Evolutionary conservation across 208 protist genomes (phyloP), one percentile per base, ranked within the genome.

Genomic region (Trypanosoma rangeli): DNA sequence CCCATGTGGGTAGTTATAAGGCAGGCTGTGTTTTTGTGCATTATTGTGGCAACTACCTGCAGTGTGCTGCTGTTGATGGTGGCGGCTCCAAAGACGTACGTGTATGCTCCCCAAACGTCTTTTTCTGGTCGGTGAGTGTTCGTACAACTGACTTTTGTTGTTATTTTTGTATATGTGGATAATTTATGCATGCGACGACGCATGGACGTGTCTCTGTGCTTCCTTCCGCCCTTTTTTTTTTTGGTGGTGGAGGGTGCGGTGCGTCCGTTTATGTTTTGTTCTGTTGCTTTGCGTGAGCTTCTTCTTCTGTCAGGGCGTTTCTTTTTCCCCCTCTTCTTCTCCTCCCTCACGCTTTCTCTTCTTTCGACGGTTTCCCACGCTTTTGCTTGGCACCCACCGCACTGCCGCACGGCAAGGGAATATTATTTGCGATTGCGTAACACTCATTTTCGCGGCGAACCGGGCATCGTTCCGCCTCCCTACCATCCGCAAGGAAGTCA

Each of bases 1-100:
- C 86, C 86, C 2, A 52, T 92, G 28, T 92, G 86, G 86, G 81
- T 57, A n/a, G 39, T 85, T 16, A 20, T 88, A 18, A 76, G 79
- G 66, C 86, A 92, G 39, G 78, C 70, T 26, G 29, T 92, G 15
- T 55, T 86, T 39, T 61, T 87, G 39, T 68, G 33, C 39, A 46
- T 49, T n/a, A 79, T 91, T 26, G 16, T 91, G 13, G 74, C 70
- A 8, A 65, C 82, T 5, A 84, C 82, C 3, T 54, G 53, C 5
- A 64, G 56, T 9, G 48, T 78, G 29, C 18, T 92, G 49, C n/a
- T 86, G 24, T 55, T 92, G 22, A 92, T 92, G 49, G 31, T 79
- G 12, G 50, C 69, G n/a, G 39, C 73, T 24, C 62, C 79, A 8
- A 88, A 83, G 62, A 78, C 83, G 39, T 59, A 68, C 28, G 48